A percentile compares a stretch with the other conserved stretches of the same genome.
phyloP scores from a whole-genome alignment of 2,329 filamentous ascomycete species.

The Trichophyton mentagrophytes region DNA sequence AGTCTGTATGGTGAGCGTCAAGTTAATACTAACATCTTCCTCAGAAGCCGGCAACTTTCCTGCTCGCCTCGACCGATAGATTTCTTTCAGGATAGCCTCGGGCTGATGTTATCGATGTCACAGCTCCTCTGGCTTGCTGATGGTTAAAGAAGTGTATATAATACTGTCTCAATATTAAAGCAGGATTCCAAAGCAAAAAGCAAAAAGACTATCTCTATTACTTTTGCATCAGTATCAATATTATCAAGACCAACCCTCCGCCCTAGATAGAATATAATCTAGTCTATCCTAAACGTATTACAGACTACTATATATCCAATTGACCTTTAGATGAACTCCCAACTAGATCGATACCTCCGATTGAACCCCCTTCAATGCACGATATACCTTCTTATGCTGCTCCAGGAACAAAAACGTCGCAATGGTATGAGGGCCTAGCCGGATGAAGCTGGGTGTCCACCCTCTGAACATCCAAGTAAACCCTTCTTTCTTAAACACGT shows the following conservation, averaged over 20 bases:
- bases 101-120: neutral
- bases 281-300: neutral
- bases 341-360: neutral
- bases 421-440: slow-evolving; percentile 53
- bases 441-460: slow-evolving; percentile 55
- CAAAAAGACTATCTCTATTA: neutral
- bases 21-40: slow-evolving; percentile 3
- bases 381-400: slow-evolving; percentile 54
- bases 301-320: neutral
- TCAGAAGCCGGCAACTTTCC: slow-evolving; percentile 47
- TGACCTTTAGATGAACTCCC: neutral
- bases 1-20: neutral
- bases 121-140: neutral
- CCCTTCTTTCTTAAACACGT: slow-evolving; percentile 46
- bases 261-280: neutral
- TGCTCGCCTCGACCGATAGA: slow-evolving; percentile 16
- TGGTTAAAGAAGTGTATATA: slow-evolving; percentile 11
- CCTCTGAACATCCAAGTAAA: slow-evolving; percentile 53
- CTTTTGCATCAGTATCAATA: neutral
- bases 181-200: neutral
- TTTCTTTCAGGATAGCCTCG: neutral
- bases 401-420: slow-evolving; percentile 55
- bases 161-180: slow-evolving; percentile 10
- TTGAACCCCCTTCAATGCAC: slow-evolving; percentile 26
- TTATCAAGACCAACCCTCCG: neutral